phyloP scores from a whole-genome alignment of 352 stramenopile genomes.

The Phytophthora palmivora region DNA sequence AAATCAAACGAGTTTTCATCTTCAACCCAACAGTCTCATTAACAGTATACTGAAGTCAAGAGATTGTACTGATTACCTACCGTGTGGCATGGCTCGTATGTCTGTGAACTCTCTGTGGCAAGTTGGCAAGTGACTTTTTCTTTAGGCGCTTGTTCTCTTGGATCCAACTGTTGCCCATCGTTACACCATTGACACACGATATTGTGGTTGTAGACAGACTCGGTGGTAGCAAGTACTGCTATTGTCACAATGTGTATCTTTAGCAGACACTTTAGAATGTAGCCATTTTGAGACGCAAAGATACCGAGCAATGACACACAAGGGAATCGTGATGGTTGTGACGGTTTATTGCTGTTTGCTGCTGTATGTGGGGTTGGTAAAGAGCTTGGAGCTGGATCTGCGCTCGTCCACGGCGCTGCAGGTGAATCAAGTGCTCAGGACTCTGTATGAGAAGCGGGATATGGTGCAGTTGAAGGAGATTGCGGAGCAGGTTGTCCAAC shows the following conservation, averaged over 20 bases:
- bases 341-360: constrained; percentile 3
- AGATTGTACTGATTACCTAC: background rate
- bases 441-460: constrained; percentile 49
- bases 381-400: constrained; percentile 22
- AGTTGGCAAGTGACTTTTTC: constrained; percentile 18
- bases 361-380: background rate
- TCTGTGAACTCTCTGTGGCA: constrained; percentile 4
- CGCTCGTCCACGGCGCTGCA: constrained; percentile 29
- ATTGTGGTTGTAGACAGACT: background rate
- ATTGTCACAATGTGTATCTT: constrained; percentile 17
- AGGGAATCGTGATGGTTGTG: background rate
- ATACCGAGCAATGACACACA: constrained; percentile 5
- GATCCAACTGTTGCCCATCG: constrained; percentile 18
- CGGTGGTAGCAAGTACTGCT: constrained; percentile 1
- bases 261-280: background rate
- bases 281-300: constrained; percentile 27
- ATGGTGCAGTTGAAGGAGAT: constrained; percentile 58
- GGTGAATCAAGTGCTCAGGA: constrained; percentile 40
- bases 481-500: constrained; percentile 45
- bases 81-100: constrained; percentile 17
- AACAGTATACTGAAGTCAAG: background rate
- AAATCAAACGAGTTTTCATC: constrained; percentile 1
- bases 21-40: constrained; percentile 3
- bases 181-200: background rate
- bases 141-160: constrained; percentile 12